A percentile compares a stretch with the other conserved stretches of the same genome.
These are phyloP conservation scores for Amaranthus tricolor DNA, from an alignment of 179 eudicot genomes.

Conservation along the genomic window DNA sequence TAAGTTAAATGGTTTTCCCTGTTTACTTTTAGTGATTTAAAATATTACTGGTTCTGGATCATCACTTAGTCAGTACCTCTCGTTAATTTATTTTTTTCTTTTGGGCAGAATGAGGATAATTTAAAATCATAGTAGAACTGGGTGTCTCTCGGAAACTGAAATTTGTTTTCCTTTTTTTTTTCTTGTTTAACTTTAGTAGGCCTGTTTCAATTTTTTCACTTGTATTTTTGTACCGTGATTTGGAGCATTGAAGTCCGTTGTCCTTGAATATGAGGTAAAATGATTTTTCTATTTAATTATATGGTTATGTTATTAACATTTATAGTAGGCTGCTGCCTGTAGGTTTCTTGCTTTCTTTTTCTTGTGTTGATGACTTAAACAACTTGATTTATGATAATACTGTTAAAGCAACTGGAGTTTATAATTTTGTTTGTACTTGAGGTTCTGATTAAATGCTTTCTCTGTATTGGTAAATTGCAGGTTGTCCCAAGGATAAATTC, in stretches of 20 bases:
- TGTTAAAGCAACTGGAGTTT: neutral
- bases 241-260: too few species aligned
- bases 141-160: neutral
- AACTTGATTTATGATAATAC: neutral
- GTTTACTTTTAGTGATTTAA: neutral
- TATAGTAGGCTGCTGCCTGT: neutral
- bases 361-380: conserved; percentile 5
- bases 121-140: neutral
- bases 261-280: too few species aligned
- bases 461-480: conserved; percentile 41
- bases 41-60: too few species aligned
- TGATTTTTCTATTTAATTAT: too few species aligned
- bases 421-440: neutral
- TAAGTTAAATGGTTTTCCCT: neutral
- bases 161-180: neutral
- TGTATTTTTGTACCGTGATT: too few species aligned
- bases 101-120: neutral
- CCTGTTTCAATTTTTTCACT: too few species aligned
- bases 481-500: conserved; percentile 75
- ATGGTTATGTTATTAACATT: too few species aligned
- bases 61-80: too few species aligned
- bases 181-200: neutral
- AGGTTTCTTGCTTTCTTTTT: neutral
- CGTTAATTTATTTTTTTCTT: neutral
- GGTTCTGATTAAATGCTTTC: neutral